A percentile compares a stretch with the other conserved stretches of the same genome.
phyloP scores from a whole-genome alignment of 2,329 filamentous ascomycete genomes.

The Fusarium tricinctum region DNA sequence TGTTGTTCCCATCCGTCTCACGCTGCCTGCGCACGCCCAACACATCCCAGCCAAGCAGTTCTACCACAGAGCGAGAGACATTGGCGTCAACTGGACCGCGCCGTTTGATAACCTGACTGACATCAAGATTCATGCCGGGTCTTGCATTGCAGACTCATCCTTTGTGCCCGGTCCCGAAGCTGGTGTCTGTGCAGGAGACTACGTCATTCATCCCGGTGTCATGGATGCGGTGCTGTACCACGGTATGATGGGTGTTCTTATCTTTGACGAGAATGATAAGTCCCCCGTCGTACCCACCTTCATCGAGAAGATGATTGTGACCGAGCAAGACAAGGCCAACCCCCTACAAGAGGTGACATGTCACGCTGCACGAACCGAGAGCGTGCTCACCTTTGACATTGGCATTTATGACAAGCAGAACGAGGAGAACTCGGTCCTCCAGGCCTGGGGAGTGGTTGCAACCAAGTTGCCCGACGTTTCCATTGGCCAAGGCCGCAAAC shows the following conservation, averaged over 20 bases:
- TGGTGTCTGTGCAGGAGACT: background rate
- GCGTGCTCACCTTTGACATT: background rate
- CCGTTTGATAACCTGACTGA: conserved; percentile 10
- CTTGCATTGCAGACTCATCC: background rate
- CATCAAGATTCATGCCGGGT: background rate
- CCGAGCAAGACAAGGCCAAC: background rate
- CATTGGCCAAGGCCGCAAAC: background rate
- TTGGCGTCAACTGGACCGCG: conserved; percentile 8
- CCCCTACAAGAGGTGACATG: background rate
- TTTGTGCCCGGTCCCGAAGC: conserved; percentile 2
- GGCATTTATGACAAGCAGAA: conserved; percentile 2
- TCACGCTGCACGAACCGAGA: background rate
- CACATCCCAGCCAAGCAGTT: conserved; percentile 12
- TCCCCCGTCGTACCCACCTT: conserved; percentile 17
- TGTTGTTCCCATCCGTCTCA: background rate
- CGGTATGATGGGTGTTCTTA: conserved; percentile 7
- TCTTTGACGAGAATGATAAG: conserved; percentile 10
- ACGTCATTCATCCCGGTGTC: conserved; percentile 19
- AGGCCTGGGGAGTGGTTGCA: conserved; percentile 2
- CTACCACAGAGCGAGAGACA: conserved; percentile 6
- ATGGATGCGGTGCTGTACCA: conserved; percentile 12
- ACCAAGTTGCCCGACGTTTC: background rate
- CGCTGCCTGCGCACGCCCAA: background rate
- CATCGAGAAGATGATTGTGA: conserved; percentile 7
- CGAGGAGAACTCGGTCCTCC: conserved; percentile 3